Base-by-base conservation (phyloP, 768 basidiomycete genomes). In the Lentinula boryana region DNA sequence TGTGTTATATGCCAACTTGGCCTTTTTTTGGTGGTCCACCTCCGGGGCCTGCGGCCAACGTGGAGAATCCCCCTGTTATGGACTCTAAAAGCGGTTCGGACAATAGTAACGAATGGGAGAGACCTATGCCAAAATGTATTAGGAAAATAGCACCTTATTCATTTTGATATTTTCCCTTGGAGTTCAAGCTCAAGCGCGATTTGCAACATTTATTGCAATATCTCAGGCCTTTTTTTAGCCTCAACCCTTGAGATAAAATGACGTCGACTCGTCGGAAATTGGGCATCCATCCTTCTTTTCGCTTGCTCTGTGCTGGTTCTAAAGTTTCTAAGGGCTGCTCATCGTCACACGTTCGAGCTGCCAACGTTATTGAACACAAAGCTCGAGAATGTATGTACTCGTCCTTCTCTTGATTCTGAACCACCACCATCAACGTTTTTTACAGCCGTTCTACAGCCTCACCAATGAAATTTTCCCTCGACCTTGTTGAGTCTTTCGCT, bases 1-100 rank as follows among this genome's bases (percentile, higher is more conserved):
- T 76, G 64, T 78, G 77, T 60, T 76, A 77, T 56, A 64, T 79
- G 23, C 78, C 78, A 3, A 77, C 75, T 16, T 79, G 77, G 76
- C 78, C 77, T 1, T 75, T 69, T 62, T 75, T 76, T 56, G 49
- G 58, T 35, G 58, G 56, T 21, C 60, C 55, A 36, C 53, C 35
- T 49, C 53, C 43, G 21, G 63, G 40, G 21, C 51, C 54, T 48
- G 13, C 58, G n/a, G 56, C 49, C 33, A 32, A 46, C 9, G 44
- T 56, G 23, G 46, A 48, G 9, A 16, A 15, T 43, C 7, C 41
- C 31, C 15, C 13, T 31, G 32, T 8, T 31, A 36, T 15, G 23
- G 16, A 32, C 38, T 32, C 32, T 60, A 62, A 27, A 43, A 56
- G 52, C 54, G 8, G 6, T 12, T 15, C 51, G 65, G 56, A 31